Base-by-base conservation (phyloP, 176 grass and related monocot species). In the Zoysia pacifica region DNA sequence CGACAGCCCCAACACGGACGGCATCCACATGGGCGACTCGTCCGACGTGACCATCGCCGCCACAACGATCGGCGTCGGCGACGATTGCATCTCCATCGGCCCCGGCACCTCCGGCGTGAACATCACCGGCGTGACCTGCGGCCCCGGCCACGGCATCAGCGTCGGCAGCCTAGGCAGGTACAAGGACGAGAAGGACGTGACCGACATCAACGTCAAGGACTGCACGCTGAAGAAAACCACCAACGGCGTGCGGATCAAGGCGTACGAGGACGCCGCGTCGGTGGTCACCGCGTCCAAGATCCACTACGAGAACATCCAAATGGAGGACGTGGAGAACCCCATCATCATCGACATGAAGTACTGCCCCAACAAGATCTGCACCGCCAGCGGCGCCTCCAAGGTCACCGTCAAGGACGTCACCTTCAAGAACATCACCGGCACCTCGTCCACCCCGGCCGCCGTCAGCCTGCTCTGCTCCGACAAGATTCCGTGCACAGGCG, bases 291-390 rank as follows among this genome's bases (percentile, higher is more conserved):
- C 78, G n/a, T 81, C 81, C 37, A 72, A 89, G 15, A 35, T 94
- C 4, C 28, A 44, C 69, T 91, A 91, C 58, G 81, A 94, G 80
- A 80, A 91, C 75, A 58, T 94, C 46, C 12, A 48, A 9, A 91
- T 94, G 93, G 75, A 80, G 0, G 76, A 83, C 65, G 91, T 88
- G 48, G 48, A 19, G 5, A 93, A 90, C 72, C 87, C 90, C 28
- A 81, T 96, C 84, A 83, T 96, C 74, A 90, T 92, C 40, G 90
- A 96, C 62, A 88, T 88, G 78, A 85, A 96, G 72, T 96, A 96
- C 53, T 96, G 93, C 70, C 93, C 93, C 35, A 79, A 78, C 83
- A 70, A 85, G 59, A 66, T 86, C 46, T 94, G 89, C 67, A 69
- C 82, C 9, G 2, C 62, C 11, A 80, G 51, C 7, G 58, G 80